These are phyloP conservation scores for Cladosporium sp. DNA, from an alignment of 2,329 filamentous ascomycete species.

Conservation along the genomic window DNA sequence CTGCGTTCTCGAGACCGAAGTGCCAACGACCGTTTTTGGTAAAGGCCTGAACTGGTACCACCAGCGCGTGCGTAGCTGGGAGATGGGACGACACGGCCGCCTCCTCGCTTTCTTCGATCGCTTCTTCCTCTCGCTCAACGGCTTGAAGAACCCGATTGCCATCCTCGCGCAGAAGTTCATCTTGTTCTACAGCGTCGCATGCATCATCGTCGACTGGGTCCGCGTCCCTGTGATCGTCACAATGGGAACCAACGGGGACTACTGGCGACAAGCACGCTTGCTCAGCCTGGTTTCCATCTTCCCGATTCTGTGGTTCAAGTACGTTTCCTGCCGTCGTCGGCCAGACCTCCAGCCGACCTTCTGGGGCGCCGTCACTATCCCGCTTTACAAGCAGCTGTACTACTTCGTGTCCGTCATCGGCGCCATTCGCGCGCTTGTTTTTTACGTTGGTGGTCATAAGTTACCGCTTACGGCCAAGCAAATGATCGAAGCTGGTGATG, in stretches of 20 bases:
- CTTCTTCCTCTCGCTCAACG: constrained; percentile 7
- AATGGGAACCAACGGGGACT: not conserved
- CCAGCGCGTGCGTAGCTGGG: constrained; percentile 3
- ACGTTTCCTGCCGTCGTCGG: not conserved
- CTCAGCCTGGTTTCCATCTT: not conserved
- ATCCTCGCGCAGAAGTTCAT: constrained; percentile 9
- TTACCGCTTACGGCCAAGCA: not conserved
- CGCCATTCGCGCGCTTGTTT: not conserved
- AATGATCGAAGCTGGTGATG: not conserved
- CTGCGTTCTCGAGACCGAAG: not conserved
- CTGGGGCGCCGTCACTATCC: not conserved
- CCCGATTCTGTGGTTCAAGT: constrained; percentile 7
- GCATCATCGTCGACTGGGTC: constrained; percentile 6
- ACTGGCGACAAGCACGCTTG: not conserved
- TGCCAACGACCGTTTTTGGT: not conserved
- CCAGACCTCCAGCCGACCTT: not conserved
- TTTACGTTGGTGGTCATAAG: not conserved
- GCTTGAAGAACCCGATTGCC: not conserved
- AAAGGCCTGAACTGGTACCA: not conserved
- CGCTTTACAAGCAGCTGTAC: not conserved
- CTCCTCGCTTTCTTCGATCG: constrained; percentile 1
- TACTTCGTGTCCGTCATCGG: not conserved
- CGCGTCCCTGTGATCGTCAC: constrained; percentile 1
- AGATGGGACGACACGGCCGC: constrained; percentile 2
- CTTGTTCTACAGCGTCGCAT: not conserved